Percentiles rank a stretch among this genome's conserved stretches.
These are phyloP conservation scores for Brettanomyces sp. DNA, from an alignment of 805 yeast genomes.

Conservation along the genomic window DNA sequence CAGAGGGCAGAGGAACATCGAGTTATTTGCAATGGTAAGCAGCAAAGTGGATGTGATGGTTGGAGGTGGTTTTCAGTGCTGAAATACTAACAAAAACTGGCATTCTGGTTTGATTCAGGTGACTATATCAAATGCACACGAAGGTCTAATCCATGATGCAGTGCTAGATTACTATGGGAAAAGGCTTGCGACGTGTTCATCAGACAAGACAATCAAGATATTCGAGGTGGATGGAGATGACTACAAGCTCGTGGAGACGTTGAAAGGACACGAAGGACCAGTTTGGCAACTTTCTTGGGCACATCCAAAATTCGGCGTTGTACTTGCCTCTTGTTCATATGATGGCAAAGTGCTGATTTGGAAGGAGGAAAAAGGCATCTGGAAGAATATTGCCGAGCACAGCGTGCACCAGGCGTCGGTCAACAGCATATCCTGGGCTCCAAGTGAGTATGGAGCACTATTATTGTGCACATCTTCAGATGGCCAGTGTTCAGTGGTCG, in stretches of 20 bases:
- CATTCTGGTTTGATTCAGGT: constrained; percentile 34
- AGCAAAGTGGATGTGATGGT: no score
- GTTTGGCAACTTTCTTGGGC: constrained; percentile 99
- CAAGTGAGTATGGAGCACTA: constrained; percentile 92
- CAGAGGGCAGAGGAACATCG: no score
- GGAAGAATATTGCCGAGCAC: constrained; percentile 84
- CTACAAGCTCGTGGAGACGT: constrained; percentile 63
- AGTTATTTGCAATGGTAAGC: no score
- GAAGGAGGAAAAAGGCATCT: constrained; percentile 85
- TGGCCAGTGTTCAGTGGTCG: constrained; percentile 85
- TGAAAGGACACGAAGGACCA: constrained; percentile 93
- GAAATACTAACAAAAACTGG: neutral
- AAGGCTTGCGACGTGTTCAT: constrained; percentile 89
- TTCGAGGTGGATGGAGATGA: constrained; percentile 84
- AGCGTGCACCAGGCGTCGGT: constrained; percentile 88
- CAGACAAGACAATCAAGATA: constrained; percentile 91
- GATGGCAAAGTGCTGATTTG: constrained; percentile 93
- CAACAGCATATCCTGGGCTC: constrained; percentile 94
- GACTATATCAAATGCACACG: constrained; percentile 83
- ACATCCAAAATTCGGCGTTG: constrained; percentile 94
- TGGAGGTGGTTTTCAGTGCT: no score
- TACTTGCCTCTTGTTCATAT: constrained; percentile 88
- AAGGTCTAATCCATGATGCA: constrained; percentile 92
- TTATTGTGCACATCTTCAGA: constrained; percentile 87
- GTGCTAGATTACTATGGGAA: constrained; percentile 95